Conservation (phyloP, 1,139 yeast species). For the Wickerhamiella infanticola region DNA sequence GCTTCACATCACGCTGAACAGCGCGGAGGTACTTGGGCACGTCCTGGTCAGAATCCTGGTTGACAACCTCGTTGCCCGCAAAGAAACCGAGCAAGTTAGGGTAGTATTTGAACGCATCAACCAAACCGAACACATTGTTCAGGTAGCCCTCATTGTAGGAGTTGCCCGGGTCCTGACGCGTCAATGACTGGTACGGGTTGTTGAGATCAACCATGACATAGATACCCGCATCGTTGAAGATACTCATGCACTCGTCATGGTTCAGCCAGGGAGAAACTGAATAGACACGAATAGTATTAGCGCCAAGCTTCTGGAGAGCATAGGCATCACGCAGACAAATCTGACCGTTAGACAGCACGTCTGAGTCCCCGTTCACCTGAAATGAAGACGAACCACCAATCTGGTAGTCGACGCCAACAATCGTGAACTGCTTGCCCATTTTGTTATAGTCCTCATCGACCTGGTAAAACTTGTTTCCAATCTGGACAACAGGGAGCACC, state of each 20-base stretch:
- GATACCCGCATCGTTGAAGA: constrained; percentile 83
- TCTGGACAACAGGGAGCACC: constrained; percentile 32
- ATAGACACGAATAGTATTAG: constrained; percentile 75
- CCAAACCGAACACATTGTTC: constrained; percentile 60
- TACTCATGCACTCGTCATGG: constrained; percentile 84
- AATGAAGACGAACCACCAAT: constrained; percentile 77
- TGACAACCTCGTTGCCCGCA: constrained; percentile 87
- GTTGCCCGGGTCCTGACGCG: constrained; percentile 81
- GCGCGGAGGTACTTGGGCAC: constrained; percentile 49
- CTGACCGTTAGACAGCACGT: constrained; percentile 59
- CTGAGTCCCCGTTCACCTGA: constrained; percentile 26
- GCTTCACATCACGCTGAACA: constrained; percentile 63
- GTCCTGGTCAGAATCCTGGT: constrained; percentile 59
- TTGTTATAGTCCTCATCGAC: constrained; percentile 28
- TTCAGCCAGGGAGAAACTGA: constrained; percentile 69
- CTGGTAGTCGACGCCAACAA: constrained; percentile 61
- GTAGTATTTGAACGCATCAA: constrained; percentile 69
- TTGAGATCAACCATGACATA: constrained; percentile 83
- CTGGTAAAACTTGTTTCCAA: constrained; percentile 34
- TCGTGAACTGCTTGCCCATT: constrained; percentile 35
- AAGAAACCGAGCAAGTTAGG: constrained; percentile 85
- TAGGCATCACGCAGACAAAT: constrained; percentile 61
- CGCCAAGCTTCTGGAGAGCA: constrained; percentile 59
- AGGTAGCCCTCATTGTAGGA: constrained; percentile 56
- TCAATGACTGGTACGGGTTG: constrained; percentile 73